phyloP scores from a whole-genome alignment of 2,329 filamentous ascomycete genomes.

The Spiromastix sp. region DNA sequence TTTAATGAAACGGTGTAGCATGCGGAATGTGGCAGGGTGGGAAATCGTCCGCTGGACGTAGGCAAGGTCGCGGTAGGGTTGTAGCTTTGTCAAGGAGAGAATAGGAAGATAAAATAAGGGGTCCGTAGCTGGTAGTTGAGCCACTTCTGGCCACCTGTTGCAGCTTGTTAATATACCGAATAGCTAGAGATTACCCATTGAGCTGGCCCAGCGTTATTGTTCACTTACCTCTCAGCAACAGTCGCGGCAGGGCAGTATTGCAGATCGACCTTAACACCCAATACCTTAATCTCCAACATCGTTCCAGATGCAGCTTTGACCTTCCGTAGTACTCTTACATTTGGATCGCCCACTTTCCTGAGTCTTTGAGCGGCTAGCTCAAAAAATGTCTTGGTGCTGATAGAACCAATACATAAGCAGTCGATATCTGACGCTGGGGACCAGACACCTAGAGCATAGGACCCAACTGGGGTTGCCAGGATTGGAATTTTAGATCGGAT shows the following conservation, averaged over 20 bases:
- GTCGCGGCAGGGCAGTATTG: slow-evolving; percentile 54
- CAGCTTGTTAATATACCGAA: background rate
- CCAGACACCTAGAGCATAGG: slow-evolving; percentile 55
- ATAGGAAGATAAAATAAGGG: slow-evolving; percentile 46
- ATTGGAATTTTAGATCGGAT: slow-evolving; percentile 26
- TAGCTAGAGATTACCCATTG: no score
- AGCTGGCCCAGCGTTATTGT: no score
- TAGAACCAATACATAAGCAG: slow-evolving; percentile 53
- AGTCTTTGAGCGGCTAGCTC: slow-evolving; percentile 47
- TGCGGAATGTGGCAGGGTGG: slow-evolving; percentile 46
- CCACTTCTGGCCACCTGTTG: slow-evolving; percentile 27
- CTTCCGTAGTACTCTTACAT: slow-evolving; percentile 44
- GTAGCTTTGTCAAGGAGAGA: slow-evolving; percentile 50
- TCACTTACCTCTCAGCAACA: slow-evolving; percentile 41
- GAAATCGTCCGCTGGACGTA: slow-evolving; percentile 53
- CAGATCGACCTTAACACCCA: slow-evolving; percentile 50
- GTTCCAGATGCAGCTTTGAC: slow-evolving; percentile 50
- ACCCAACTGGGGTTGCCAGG: slow-evolving; percentile 53
- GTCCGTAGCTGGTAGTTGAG: slow-evolving; percentile 39
- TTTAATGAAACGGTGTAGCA: slow-evolving; percentile 51
- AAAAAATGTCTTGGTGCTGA: slow-evolving; percentile 53
- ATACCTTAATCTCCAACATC: slow-evolving; percentile 54
- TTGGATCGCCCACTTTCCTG: slow-evolving; percentile 33
- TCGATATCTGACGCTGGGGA: slow-evolving; percentile 52
- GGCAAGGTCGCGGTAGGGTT: slow-evolving; percentile 52